Conservation (phyloP, 2,329 filamentous ascomycete genomes). For the Fusarium odoratissimum region DNA sequence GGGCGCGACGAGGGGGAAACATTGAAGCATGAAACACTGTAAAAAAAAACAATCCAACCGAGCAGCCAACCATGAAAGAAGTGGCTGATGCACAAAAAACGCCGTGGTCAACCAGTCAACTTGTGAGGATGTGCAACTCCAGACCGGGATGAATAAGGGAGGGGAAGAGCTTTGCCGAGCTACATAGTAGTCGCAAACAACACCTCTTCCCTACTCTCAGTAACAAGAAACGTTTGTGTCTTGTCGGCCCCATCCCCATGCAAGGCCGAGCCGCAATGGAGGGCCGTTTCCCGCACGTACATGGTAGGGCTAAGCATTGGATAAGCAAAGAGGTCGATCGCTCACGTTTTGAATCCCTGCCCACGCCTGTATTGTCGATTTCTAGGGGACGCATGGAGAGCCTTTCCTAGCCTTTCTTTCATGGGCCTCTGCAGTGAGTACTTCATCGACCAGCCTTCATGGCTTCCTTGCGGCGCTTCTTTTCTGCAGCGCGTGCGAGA, state of each 20-base stretch:
- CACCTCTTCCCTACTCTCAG: slow-evolving; percentile 5
- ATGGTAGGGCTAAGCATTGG: slow-evolving; percentile 19
- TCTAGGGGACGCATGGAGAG: not conserved
- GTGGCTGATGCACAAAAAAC: slow-evolving; percentile 37
- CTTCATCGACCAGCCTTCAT: slow-evolving; percentile 61
- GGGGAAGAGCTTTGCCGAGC: slow-evolving; percentile 3
- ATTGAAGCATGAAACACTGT: not conserved
- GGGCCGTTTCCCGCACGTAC: slow-evolving; percentile 22
- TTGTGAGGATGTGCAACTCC: slow-evolving; percentile 5
- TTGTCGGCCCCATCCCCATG: slow-evolving; percentile 17
- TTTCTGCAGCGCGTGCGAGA: slow-evolving; percentile 67
- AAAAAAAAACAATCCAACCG: slow-evolving; percentile 10
- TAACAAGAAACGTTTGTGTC: slow-evolving; percentile 10
- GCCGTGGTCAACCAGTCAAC: slow-evolving; percentile 28
- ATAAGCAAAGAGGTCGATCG: slow-evolving; percentile 29
- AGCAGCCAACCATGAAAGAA: slow-evolving; percentile 24
- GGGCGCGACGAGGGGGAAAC: not conserved
- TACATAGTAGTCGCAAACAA: slow-evolving; percentile 10
- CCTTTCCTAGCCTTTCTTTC: slow-evolving; percentile 1
- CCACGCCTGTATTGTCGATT: not conserved
- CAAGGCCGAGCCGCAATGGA: slow-evolving; percentile 20
- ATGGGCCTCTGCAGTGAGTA: slow-evolving; percentile 21
- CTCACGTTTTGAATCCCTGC: slow-evolving; percentile 15
- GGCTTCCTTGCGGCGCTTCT: slow-evolving; percentile 69
- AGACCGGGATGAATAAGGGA: slow-evolving; percentile 6